phyloP scores from a whole-genome alignment of 192 early-diverging fungal genomes.

The Coemansia sp. region DNA sequence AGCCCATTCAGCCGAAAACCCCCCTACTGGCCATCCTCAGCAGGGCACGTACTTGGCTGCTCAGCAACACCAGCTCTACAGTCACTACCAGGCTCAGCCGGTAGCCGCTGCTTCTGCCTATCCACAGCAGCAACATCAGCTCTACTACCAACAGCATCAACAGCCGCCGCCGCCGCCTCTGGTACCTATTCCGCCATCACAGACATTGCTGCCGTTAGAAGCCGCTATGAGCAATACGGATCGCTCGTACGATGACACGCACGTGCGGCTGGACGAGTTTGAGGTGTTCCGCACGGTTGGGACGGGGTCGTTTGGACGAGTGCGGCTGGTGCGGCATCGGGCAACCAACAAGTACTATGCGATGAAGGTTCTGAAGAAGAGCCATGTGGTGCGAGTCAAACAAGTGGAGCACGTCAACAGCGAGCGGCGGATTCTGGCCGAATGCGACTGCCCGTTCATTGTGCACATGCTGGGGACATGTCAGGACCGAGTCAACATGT shows the following conservation, averaged over 20 bases:
- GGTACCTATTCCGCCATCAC: slow-evolving; percentile 7
- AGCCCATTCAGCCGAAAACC: slow-evolving; percentile 12
- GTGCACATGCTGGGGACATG: slow-evolving; percentile 94
- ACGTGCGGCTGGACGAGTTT: slow-evolving; percentile 76
- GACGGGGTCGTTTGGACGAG: slow-evolving; percentile 96
- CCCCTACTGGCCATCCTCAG: slow-evolving; percentile 1
- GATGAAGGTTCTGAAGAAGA: slow-evolving; percentile 95
- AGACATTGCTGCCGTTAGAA: background rate
- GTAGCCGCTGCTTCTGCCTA: background rate
- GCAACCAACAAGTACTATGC: slow-evolving; percentile 87
- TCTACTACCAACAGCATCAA: slow-evolving; percentile 4
- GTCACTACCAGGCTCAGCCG: background rate
- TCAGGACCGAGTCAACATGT: slow-evolving; percentile 90
- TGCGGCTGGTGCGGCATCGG: slow-evolving; percentile 87
- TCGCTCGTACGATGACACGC: slow-evolving; percentile 40
- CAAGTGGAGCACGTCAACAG: slow-evolving; percentile 99
- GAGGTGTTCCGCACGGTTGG: slow-evolving; percentile 88
- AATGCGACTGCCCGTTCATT: slow-evolving; percentile 86
- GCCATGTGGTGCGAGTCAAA: slow-evolving; percentile 91
- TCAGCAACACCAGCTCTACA: slow-evolving; percentile 9
- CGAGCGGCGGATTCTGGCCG: slow-evolving; percentile 92
- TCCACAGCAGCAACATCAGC: slow-evolving; percentile 9
- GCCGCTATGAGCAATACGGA: slow-evolving; percentile 1
- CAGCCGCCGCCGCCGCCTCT: slow-evolving; percentile 14
- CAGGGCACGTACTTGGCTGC: slow-evolving; percentile 3